Conservation (phyloP, 108 stramenopile species). For the Skeletonema costatum region DNA sequence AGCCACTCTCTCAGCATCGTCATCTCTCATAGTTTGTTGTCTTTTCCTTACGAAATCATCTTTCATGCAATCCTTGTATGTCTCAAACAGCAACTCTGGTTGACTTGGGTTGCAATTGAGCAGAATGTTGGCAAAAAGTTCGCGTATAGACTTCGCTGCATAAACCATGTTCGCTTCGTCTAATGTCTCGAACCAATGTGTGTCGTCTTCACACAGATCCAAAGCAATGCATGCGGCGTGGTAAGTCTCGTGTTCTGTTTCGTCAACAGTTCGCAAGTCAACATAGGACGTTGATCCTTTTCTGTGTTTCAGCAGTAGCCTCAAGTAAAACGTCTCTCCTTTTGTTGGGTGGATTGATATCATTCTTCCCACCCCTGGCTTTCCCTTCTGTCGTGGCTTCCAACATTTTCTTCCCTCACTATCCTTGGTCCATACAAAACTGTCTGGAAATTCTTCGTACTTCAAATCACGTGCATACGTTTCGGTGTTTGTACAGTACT, state of each 20-base stretch:
- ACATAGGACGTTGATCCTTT: neutral
- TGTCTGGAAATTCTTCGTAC: too few relatives aligned
- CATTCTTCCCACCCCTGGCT: neutral
- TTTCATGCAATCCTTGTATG: neutral
- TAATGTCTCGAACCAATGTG: neutral
- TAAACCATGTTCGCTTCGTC: neutral
- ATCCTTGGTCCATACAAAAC: too few relatives aligned
- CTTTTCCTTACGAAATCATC: neutral
- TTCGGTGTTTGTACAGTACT: too few relatives aligned
- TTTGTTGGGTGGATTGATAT: slow-evolving; percentile 7
- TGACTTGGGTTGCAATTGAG: slow-evolving; percentile 2
- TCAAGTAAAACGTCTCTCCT: neutral
- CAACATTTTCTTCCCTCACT: too few relatives aligned
- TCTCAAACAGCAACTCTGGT: neutral
- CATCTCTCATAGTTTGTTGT: too few relatives aligned
- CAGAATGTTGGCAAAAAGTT: neutral
- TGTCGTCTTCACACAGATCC: neutral
- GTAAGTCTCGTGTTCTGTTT: neutral
- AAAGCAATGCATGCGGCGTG: neutral
- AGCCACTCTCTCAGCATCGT: too few relatives aligned
- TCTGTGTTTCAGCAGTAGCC: slow-evolving; percentile 8
- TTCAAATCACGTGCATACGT: too few relatives aligned
- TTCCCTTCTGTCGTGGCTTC: neutral
- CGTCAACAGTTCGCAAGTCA: slow-evolving; percentile 4
- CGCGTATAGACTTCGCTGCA: neutral